Conservation (phyloP, 257 asterid species). For the Ajuga chamaepitys region DNA sequence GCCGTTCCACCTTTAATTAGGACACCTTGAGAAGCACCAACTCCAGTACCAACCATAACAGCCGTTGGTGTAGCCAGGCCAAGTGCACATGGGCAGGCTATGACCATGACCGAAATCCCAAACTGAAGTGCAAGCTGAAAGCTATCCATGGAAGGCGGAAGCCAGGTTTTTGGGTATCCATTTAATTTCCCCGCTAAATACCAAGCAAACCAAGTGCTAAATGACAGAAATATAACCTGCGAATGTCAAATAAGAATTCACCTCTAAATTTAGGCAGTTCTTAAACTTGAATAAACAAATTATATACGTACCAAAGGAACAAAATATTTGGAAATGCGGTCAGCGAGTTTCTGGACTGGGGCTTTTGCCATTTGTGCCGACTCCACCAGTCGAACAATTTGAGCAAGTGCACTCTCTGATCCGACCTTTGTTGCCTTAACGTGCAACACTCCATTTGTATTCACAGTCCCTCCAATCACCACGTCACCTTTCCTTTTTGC, state of each 20-base stretch:
- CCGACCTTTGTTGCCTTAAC: constrained; percentile 58
- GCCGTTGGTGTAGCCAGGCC: constrained; percentile 93
- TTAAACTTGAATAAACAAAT: too few species aligned
- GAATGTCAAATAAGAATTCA: too few species aligned
- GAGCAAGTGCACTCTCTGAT: constrained; percentile 60
- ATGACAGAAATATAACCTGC: constrained; percentile 52
- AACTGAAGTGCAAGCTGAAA: constrained; percentile 86
- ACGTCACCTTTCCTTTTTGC: constrained; percentile 37
- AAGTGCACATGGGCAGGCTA: constrained; percentile 90
- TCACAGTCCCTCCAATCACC: constrained; percentile 63
- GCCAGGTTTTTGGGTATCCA: constrained; percentile 61
- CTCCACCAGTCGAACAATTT: constrained; percentile 57
- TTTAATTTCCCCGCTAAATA: constrained; percentile 54
- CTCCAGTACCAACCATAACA: constrained; percentile 84
- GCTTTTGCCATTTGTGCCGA: constrained; percentile 67
- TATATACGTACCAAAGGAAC: constrained; percentile 44
- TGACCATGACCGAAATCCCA: constrained; percentile 80
- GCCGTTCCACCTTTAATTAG: constrained; percentile 92
- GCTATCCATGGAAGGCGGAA: constrained; percentile 66
- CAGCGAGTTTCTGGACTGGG: constrained; percentile 63
- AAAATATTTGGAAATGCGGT: constrained; percentile 51
- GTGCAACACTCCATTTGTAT: constrained; percentile 45
- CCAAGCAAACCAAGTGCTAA: constrained; percentile 66
- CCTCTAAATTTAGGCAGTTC: too few species aligned
- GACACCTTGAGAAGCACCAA: constrained; percentile 79